Percentiles rank a stretch among this genome's conserved stretches.
Evolutionary conservation across 768 basidiomycete species (phyloP).

Genomic region (Gloeostereum incarnatum): DNA sequence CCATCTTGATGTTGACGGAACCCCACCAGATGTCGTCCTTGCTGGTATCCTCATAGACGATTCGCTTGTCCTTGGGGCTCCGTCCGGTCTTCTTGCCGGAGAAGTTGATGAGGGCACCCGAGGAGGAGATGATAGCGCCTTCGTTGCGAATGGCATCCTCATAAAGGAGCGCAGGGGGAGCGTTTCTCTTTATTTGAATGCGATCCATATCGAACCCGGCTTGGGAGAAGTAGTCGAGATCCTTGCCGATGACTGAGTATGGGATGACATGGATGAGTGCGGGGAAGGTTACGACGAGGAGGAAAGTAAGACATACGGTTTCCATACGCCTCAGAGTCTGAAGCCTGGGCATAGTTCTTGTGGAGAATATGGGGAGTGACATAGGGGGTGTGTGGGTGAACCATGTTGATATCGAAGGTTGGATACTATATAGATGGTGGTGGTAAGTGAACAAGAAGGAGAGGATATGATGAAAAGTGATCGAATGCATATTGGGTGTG

Average conservation of each 20-base stretch:
- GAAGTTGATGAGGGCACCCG: slow-evolving; percentile 98
- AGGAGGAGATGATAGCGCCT: slow-evolving; percentile 94
- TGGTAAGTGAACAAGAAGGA: too few species aligned
- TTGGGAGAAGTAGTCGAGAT: slow-evolving; percentile 96
- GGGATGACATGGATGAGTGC: slow-evolving; percentile 8
- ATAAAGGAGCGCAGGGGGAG: slow-evolving; percentile 82
- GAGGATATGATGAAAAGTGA: background rate
- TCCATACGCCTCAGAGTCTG: slow-evolving; percentile 52
- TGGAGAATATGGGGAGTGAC: slow-evolving; percentile 87
- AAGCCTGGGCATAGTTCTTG: slow-evolving; percentile 72
- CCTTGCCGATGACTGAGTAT: slow-evolving; percentile 73
- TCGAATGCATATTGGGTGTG: background rate
- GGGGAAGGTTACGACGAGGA: slow-evolving; percentile 4
- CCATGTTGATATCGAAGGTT: slow-evolving; percentile 53
- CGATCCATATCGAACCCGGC: slow-evolving; percentile 99
- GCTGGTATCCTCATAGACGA: slow-evolving; percentile 93
- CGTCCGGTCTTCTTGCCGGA: slow-evolving; percentile 99
- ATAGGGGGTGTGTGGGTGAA: slow-evolving; percentile 69
- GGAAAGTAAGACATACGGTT: slow-evolving; percentile 35
- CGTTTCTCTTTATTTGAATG: slow-evolving; percentile 93
- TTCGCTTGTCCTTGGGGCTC: slow-evolving; percentile 98
- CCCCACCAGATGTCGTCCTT: slow-evolving; percentile 99
- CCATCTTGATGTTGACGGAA: slow-evolving; percentile 98
- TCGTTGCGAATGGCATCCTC: slow-evolving; percentile 99
- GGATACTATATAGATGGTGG: too few species aligned